Evolutionary conservation across 352 stramenopile species (phyloP), one percentile per base, ranked within the genome.

Genomic region (Bremia lactucae): DNA sequence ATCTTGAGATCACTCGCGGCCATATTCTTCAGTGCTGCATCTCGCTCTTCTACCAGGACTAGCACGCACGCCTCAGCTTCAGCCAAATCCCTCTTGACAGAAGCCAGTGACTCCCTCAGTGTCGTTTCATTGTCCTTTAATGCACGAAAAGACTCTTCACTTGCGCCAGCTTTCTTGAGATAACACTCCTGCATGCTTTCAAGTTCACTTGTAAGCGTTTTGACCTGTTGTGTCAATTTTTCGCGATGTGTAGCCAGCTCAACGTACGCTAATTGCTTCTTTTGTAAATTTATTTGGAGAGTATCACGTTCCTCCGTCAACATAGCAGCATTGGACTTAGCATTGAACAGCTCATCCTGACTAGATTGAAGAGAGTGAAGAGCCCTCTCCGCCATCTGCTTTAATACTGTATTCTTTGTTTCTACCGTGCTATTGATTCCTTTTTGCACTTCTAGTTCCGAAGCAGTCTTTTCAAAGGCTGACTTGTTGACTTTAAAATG

Each of bases 321-420:
- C 14, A 51, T 34, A 25, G 23, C 51, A 15, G 33, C 41, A n/a
- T 53, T 52, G 7, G 48, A 34, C 36, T 63, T 36, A 18, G 53
- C 48, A 21, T 62, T 44, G n/a, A 44, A 37, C 3, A 64, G 29
- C 31, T 61, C 42, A 6, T 64, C 53, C 8, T 46, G 45, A 7
- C 37, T 54, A 4, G 49, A 25, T 19, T 68, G 49, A 8, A 68
- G 8, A 9, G 58, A 64, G 31, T 55, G 53, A 37, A 68, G 46
- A 8, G 56, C 60, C 35, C 54, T 62, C 36, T 68, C 54, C 9
- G 51, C 50, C 59, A 65, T 65, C 15, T 65, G 46, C 35, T 62
- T 69, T 6, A 65, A 38, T 4, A 36, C 46, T 38, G 29, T 9
- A 22, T 52, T 39, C 36, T 69, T 65, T 26, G 56, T 59, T 28